Evolutionary conservation across 148 eudicot species (phyloP).

Genomic region (Silene latifolia): DNA sequence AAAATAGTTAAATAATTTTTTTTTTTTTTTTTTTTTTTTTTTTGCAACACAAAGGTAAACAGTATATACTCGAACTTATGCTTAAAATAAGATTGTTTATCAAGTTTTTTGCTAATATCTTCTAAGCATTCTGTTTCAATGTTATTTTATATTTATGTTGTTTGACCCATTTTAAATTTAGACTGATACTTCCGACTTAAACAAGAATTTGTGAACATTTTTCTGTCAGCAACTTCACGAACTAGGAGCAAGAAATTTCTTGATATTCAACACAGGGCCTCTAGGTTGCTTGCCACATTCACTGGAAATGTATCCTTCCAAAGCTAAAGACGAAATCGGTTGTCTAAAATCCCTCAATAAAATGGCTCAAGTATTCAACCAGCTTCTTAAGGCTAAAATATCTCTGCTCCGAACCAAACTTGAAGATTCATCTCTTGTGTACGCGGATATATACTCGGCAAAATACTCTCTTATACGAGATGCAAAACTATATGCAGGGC

Average conservation of each 20-base stretch:
- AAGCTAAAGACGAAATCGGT: constrained; percentile 42
- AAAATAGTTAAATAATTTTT: too few species aligned
- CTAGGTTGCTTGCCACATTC: constrained; percentile 62
- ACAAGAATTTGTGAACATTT: too few species aligned
- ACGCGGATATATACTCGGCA: constrained; percentile 57
- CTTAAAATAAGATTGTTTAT: too few species aligned
- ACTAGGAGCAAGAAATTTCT: constrained; percentile 56
- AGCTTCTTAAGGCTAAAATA: constrained; percentile 38
- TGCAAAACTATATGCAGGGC: constrained; percentile 28
- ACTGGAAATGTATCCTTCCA: constrained; percentile 30
- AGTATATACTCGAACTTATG: too few species aligned
- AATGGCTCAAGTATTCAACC: constrained; percentile 56
- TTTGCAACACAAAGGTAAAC: too few species aligned
- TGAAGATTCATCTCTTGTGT: constrained; percentile 41
- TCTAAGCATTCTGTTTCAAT: too few species aligned
- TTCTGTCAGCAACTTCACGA: constrained; percentile 40
- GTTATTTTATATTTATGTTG: too few species aligned
- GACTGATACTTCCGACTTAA: too few species aligned
- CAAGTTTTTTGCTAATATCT: too few species aligned
- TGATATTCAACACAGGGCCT: constrained; percentile 84
- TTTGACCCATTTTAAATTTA: too few species aligned
- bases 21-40: too few species aligned
- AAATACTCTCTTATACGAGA: constrained; percentile 50
- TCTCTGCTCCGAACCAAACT: constrained; percentile 27
- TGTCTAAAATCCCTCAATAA: constrained; percentile 48